Evolutionary conservation across 805 yeast species (phyloP).

Genomic region (Wickerhamiella occidentalis): DNA sequence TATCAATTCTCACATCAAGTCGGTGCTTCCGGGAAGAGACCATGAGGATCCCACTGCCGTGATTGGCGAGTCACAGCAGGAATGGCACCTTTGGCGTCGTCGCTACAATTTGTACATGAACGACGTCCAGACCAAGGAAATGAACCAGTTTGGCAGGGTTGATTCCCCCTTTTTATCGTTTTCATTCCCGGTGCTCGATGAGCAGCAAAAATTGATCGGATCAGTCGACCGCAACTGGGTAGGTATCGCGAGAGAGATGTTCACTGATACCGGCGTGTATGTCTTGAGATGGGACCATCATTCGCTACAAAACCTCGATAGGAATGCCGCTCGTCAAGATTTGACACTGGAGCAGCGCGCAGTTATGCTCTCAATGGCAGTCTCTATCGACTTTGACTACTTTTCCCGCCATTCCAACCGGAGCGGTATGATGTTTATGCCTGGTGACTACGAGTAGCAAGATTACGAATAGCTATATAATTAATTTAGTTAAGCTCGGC

Average conservation of each 20-base stretch:
- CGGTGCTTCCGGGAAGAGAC: conserved; percentile 42
- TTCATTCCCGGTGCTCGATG: conserved; percentile 67
- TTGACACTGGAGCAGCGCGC: conserved; percentile 76
- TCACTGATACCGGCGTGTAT: conserved; percentile 92
- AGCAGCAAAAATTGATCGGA: conserved; percentile 46
- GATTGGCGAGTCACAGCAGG: conserved; percentile 80
- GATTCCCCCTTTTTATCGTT: conserved; percentile 82
- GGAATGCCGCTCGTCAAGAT: conserved; percentile 35
- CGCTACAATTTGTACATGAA: conserved; percentile 60
- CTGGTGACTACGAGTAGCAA: conserved; percentile 1
- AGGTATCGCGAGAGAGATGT: conserved; percentile 82
- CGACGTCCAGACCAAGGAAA: conserved; percentile 32
- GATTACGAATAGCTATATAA: not conserved
- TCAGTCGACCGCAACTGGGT: conserved; percentile 89
- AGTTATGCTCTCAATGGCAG: conserved; percentile 71
- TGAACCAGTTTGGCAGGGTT: conserved; percentile 71
- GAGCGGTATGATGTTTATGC: conserved; percentile 22
- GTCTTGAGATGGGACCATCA: conserved; percentile 68
- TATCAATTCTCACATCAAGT: conserved; percentile 78
- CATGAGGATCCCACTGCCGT: conserved; percentile 36
- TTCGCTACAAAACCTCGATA: conserved; percentile 43
- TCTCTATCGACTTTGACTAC: conserved; percentile 90
- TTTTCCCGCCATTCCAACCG: conserved; percentile 81
- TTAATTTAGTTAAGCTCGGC: not conserved
- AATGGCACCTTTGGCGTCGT: conserved; percentile 93